A percentile compares a stretch with the other conserved stretches of the same genome.
phyloP scores from a whole-genome alignment of 345 rosid genomes.

The Raphanus sativus region DNA sequence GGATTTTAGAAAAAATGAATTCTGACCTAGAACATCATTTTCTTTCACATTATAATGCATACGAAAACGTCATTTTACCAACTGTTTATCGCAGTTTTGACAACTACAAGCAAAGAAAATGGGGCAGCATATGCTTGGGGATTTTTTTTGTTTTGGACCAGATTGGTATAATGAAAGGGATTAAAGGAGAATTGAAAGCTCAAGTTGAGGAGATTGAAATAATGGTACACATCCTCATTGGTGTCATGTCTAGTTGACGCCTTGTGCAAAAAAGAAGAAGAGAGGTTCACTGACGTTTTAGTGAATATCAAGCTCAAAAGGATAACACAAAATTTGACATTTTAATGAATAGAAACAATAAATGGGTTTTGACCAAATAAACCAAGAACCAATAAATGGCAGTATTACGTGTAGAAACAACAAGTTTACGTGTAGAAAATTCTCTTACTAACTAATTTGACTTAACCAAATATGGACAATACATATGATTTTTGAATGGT shows the following conservation, averaged over 20 bases:
- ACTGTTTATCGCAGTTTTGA: neutral
- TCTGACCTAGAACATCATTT: neutral
- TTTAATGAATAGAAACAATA: neutral
- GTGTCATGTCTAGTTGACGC: constrained; percentile 15
- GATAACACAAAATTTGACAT: neutral
- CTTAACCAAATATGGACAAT: neutral
- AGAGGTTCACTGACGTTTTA: neutral
- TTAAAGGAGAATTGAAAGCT: constrained; percentile 19
- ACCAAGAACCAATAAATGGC: neutral
- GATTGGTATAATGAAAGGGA: constrained; percentile 14
- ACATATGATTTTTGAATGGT: neutral
- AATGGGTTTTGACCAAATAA: neutral
- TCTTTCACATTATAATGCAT: neutral
- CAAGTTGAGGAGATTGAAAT: constrained; percentile 18
- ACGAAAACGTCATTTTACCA: neutral
- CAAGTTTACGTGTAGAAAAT: neutral
- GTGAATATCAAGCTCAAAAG: neutral
- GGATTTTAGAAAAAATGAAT: neutral
- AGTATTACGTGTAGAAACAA: neutral
- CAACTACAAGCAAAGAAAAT: constrained; percentile 9
- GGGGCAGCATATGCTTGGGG: constrained; percentile 6
- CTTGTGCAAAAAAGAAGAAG: neutral
- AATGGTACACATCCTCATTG: constrained; percentile 3
- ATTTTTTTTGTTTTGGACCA: constrained; percentile 4
- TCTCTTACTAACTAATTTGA: neutral